These are phyloP conservation scores for Ananas comosus DNA, from an alignment of 176 grass and related monocot genomes.

Conservation along the genomic window DNA sequence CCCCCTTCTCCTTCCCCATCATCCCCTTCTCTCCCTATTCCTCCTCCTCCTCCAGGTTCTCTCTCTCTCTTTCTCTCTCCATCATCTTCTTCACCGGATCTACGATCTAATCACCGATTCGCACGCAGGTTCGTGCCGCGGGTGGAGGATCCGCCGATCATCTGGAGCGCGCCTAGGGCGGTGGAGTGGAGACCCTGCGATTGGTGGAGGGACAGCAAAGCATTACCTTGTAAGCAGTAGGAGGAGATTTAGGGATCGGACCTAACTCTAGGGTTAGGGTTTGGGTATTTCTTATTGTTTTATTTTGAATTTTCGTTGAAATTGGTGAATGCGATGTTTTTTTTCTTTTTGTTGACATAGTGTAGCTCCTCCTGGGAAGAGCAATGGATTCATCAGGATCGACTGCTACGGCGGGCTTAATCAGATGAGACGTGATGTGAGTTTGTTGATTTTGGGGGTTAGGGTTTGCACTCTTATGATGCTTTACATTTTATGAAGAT, in stretches of 20 bases:
- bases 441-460: slow-evolving; percentile 30
- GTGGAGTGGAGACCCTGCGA: slow-evolving; percentile 60
- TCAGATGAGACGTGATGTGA: slow-evolving; percentile 95
- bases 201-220: slow-evolving; percentile 45
- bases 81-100: not conserved
- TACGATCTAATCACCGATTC: not conserved
- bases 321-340: not conserved
- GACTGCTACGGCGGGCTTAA: slow-evolving; percentile 93
- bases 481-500: too few relatives aligned
- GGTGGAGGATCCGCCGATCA: slow-evolving; percentile 16
- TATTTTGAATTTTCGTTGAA: not conserved
- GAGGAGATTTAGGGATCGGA: not conserved
- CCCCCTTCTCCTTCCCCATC: slow-evolving; percentile 27
- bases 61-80: slow-evolving; percentile 10
- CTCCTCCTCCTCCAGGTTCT: slow-evolving; percentile 5
- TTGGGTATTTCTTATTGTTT: not conserved
- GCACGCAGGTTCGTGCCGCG: not conserved
- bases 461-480: slow-evolving; percentile 24
- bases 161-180: slow-evolving; percentile 46
- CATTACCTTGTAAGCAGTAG: slow-evolving; percentile 23
- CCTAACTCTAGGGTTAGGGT: not conserved
- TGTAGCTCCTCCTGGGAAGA: slow-evolving; percentile 37
- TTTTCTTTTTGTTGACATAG: slow-evolving; percentile 1
- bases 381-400: slow-evolving; percentile 68
- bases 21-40: not conserved